Evolutionary conservation across 768 basidiomycete genomes (phyloP).

Genomic region (Megacollybia marginata): DNA sequence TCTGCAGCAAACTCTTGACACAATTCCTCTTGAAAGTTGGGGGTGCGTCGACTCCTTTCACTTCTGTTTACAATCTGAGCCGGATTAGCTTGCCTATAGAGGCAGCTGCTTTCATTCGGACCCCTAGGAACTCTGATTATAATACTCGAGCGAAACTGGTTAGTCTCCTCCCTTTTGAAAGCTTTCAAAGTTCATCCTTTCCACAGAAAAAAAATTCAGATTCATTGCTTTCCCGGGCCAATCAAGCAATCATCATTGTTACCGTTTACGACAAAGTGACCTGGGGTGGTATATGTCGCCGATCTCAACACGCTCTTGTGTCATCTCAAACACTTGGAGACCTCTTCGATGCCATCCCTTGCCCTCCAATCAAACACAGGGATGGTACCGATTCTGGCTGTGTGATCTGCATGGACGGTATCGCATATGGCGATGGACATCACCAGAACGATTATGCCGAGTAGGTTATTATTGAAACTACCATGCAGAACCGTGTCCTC

Average conservation of each 20-base stretch:
- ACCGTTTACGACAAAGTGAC: conserved; percentile 53
- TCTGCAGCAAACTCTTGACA: conserved; percentile 46
- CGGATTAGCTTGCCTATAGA: conserved; percentile 38
- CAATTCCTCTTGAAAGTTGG: conserved; percentile 50
- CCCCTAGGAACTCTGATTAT: conserved; percentile 57
- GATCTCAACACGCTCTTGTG: conserved; percentile 61
- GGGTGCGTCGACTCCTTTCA: conserved; percentile 33
- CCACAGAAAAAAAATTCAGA: conserved; percentile 10
- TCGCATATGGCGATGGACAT: conserved; percentile 49
- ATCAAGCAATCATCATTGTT: conserved; percentile 47
- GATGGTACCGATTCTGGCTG: conserved; percentile 23
- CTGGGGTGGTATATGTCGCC: conserved; percentile 56
- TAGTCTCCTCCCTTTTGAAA: conserved; percentile 6
- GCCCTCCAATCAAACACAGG: conserved; percentile 30
- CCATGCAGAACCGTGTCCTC: no score
- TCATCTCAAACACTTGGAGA: conserved; percentile 71
- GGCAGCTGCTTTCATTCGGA: conserved; percentile 55
- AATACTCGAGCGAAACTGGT: conserved; percentile 47
- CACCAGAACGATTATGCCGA: conserved; percentile 47
- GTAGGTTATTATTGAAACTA: conserved; percentile 28
- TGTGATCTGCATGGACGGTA: conserved; percentile 55
- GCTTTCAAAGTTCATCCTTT: background rate
- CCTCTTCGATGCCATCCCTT: conserved; percentile 51
- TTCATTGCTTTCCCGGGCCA: conserved; percentile 3
- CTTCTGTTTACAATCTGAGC: conserved; percentile 2